Percentiles rank a stretch among this genome's conserved stretches.
Evolutionary conservation across 176 grass and related monocot genomes (phyloP).

Genomic region (Avena insularis): DNA sequence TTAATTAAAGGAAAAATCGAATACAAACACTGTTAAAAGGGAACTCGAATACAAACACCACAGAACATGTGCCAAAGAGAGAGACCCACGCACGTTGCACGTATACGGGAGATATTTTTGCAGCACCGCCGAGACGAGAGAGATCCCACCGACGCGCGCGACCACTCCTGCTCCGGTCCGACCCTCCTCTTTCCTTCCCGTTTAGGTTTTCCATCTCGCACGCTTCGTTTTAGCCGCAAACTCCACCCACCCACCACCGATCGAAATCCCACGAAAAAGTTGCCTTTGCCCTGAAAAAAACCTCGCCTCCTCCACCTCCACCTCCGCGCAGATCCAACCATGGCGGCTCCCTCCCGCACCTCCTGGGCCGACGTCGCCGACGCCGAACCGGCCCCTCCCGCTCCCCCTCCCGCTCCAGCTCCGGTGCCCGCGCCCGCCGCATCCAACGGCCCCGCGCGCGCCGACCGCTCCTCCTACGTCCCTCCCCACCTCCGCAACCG

Average conservation of each 20-base stretch:
- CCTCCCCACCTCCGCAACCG: slow-evolving; percentile 89
- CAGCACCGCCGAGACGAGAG: background rate
- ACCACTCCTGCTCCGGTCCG: background rate
- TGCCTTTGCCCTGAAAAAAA: too few relatives aligned
- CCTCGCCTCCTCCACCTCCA: slow-evolving; percentile 3
- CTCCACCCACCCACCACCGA: background rate
- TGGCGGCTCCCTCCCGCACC: slow-evolving; percentile 47
- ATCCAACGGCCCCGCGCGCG: slow-evolving; percentile 47
- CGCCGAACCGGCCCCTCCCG: slow-evolving; percentile 40
- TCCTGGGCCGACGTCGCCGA: slow-evolving; percentile 65
- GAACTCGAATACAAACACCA: too few relatives aligned
- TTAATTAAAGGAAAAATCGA: too few relatives aligned
- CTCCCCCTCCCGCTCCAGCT: background rate
- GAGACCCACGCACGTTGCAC: too few relatives aligned
- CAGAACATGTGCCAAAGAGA: too few relatives aligned
- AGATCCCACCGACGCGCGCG: background rate
- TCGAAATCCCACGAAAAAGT: background rate
- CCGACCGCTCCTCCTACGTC: slow-evolving; percentile 69
- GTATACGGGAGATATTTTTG: background rate
- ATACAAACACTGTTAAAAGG: too few relatives aligned
- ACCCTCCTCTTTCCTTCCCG: background rate
- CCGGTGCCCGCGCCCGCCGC: background rate
- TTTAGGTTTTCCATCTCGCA: background rate
- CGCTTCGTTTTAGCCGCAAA: slow-evolving; percentile 18
- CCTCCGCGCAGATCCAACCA: slow-evolving; percentile 49